phyloP scores from a whole-genome alignment of 2,329 filamentous ascomycete genomes.

The Acephala macrosclerotiorum region DNA sequence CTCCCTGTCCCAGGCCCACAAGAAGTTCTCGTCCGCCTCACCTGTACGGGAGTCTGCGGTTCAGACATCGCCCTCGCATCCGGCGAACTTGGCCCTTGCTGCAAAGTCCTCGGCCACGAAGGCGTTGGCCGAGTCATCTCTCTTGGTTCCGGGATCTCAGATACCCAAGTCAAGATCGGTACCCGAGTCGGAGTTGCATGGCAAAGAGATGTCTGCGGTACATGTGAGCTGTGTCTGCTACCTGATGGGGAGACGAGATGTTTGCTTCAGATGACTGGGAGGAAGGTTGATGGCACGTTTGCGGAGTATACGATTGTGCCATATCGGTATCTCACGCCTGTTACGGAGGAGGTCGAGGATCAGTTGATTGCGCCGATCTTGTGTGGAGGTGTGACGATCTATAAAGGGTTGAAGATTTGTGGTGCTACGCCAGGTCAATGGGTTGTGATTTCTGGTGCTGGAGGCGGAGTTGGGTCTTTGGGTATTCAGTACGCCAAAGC shows the following conservation, averaged over 20 bases:
- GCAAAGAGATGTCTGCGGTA: conserved; percentile 26
- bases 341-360: conserved; percentile 57
- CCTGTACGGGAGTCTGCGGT: conserved; percentile 25
- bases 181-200: conserved; percentile 70
- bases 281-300: conserved; percentile 40
- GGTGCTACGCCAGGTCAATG: conserved; percentile 43
- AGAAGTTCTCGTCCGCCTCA: conserved; percentile 26
- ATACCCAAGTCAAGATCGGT: conserved; percentile 61
- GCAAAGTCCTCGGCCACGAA: conserved; percentile 60
- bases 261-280: conserved; percentile 43
- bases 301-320: conserved; percentile 54
- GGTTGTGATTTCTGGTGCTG: conserved; percentile 38
- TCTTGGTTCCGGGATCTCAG: conserved; percentile 63
- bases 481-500: conserved; percentile 37
- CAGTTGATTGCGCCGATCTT: conserved; percentile 68
- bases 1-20: conserved; percentile 15
- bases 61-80: conserved; percentile 26
- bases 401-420: conserved; percentile 66
- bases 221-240: conserved; percentile 47
- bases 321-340: conserved; percentile 62
- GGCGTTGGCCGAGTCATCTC: conserved; percentile 69
- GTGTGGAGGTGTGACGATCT: conserved; percentile 79
- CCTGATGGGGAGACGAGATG: conserved; percentile 49
- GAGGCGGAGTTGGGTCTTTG: conserved; percentile 37
- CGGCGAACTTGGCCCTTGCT: conserved; percentile 22